Evolutionary conservation across 2,329 filamentous ascomycete species (phyloP), one percentile per base, ranked within the genome.

Genomic region (Cladosporium cucumerinum): DNA sequence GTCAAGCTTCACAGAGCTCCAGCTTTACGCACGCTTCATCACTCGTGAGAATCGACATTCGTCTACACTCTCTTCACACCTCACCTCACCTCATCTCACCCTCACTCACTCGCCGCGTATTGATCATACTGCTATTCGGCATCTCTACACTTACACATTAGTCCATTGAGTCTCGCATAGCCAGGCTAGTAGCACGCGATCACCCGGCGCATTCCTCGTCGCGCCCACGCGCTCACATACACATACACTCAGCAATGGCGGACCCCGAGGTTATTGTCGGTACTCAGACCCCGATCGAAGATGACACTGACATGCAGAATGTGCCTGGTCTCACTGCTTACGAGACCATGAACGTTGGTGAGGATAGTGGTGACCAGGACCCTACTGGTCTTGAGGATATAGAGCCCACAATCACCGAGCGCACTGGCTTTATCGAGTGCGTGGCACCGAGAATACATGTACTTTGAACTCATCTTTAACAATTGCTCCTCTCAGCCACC

Each of bases 341-440:
- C 11, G 68, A 67, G 18, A 71, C 66, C 21, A 55, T 36, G 8
- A 25, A 23, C 21, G 60, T 1, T 21, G 59, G 59, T 16, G 71
- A 73, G 52, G 71, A 66, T 30, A 69, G 66, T 16, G 72, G 65
- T 23, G 72, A 73, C 23, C 77, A 77, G 66, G 72, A 73, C 21
- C 68, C 73, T 11, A 75, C 73, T 14, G 74, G 74, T n/a, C 70
- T 82, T 52, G 75, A 79, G 32, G 76, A 80, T 58, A 76, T 81
- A 51, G 79, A 82, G 73, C 76, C 79, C 1, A 78, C 71, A 8
- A 58, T 75, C 12, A 71, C 78, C 1, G 78, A 77, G 69, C 73
- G 78, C 55, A 73, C 76, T 30, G 78, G 78, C 23, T 83, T 83
- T 70, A 71, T 81, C 48, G 81, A 82, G 80, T 82, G 70, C 69